These are phyloP conservation scores for Chaetomiaceae sp. DNA, from an alignment of 2,329 filamentous ascomycete species.

Conservation along the genomic window DNA sequence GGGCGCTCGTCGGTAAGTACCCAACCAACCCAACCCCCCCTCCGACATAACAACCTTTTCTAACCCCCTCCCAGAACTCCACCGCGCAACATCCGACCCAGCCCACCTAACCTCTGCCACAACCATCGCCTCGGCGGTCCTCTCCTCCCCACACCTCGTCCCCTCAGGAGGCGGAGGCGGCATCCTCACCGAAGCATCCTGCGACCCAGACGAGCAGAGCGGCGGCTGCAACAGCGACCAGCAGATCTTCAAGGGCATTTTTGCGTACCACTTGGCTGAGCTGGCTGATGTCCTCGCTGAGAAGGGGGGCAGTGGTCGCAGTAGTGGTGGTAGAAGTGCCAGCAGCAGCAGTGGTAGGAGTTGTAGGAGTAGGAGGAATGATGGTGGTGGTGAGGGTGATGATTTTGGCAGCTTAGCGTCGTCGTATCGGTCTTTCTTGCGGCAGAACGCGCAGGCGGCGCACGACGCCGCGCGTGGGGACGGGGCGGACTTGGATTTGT, in stretches of 20 bases:
- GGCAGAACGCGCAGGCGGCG: constrained; percentile 22
- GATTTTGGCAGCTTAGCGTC: too few species aligned
- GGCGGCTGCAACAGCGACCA: constrained; percentile 50
- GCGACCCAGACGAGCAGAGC: constrained; percentile 38
- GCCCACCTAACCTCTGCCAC: constrained; percentile 40
- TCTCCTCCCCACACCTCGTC: constrained; percentile 36
- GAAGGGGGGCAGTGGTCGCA: too few species aligned
- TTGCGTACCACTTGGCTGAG: constrained; percentile 58
- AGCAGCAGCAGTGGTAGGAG: too few species aligned
- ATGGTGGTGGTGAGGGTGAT: too few species aligned
- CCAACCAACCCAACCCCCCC: not conserved
- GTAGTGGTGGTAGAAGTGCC: too few species aligned
- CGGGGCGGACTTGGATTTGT: constrained; percentile 11
- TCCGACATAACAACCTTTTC: not conserved
- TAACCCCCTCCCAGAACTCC: constrained; percentile 36
- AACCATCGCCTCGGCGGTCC: constrained; percentile 49
- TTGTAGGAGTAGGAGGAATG: too few species aligned
- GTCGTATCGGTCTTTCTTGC: constrained; percentile 22
- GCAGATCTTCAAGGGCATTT: constrained; percentile 63
- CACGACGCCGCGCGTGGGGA: not conserved
- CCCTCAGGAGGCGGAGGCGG: constrained; percentile 30
- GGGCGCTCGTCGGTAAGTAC: constrained; percentile 39
- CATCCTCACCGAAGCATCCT: constrained; percentile 47
- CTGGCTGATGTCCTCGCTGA: constrained; percentile 37
- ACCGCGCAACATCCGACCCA: constrained; percentile 39